Conservation (phyloP, 208 protist genomes). For the Leishmania major region DNA sequence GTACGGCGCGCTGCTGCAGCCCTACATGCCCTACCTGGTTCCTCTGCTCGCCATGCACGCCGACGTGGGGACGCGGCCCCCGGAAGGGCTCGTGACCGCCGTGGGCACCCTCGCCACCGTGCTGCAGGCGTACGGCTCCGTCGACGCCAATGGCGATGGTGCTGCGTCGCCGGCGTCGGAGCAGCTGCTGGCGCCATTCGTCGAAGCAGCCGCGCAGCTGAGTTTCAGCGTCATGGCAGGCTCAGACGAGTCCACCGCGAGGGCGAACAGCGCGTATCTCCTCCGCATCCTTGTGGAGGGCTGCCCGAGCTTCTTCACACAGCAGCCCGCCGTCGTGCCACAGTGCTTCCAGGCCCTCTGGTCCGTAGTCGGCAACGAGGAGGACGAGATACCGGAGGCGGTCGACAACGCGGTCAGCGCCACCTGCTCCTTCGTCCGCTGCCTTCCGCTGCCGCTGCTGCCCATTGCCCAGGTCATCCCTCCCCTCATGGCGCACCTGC, state of each 20-base stretch:
- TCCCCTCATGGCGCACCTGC: slow-evolving; percentile 51
- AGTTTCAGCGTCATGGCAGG: slow-evolving; percentile 47
- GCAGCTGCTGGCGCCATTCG: slow-evolving; percentile 37
- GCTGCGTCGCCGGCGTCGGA: slow-evolving; percentile 4
- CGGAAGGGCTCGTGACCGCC: slow-evolving; percentile 73
- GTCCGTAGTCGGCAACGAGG: slow-evolving; percentile 36
- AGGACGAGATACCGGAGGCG: slow-evolving; percentile 71
- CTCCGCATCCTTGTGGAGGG: slow-evolving; percentile 64
- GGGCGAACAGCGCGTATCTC: slow-evolving; percentile 73
- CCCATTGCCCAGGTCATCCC: slow-evolving; percentile 49
- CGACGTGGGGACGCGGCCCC: slow-evolving; percentile 45
- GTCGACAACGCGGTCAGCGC: slow-evolving; percentile 89
- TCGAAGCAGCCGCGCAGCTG: slow-evolving; percentile 53
- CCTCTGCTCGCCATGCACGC: slow-evolving; percentile 68
- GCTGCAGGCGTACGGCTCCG: slow-evolving; percentile 49
- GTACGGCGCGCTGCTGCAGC: slow-evolving; percentile 62
- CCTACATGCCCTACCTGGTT: slow-evolving; percentile 48
- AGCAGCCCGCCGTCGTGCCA: slow-evolving; percentile 25
- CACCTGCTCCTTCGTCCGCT: slow-evolving; percentile 75
- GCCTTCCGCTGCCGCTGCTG: slow-evolving; percentile 35
- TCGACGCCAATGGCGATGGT: slow-evolving; percentile 5
- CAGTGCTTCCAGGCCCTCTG: slow-evolving; percentile 42
- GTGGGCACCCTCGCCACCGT: slow-evolving; percentile 58
- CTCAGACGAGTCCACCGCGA: slow-evolving; percentile 70
- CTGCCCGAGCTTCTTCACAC: slow-evolving; percentile 37